phyloP scores from a whole-genome alignment of 2,329 filamentous ascomycete genomes.

The Penicillium sp. region DNA sequence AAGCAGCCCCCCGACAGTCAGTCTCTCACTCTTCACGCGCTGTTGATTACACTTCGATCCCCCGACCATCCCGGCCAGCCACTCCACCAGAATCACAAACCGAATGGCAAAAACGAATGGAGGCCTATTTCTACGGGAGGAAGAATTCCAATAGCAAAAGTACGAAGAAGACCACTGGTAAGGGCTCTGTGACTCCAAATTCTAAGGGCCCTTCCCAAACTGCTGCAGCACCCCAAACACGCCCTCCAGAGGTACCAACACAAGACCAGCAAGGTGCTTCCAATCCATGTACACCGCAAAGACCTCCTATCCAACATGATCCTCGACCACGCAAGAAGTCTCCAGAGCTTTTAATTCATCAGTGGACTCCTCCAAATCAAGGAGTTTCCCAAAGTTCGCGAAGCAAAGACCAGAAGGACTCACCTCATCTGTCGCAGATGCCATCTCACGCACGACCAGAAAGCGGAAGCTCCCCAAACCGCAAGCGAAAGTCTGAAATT shows the following conservation, averaged over 20 bases:
- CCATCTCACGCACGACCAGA: not conserved
- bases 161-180: no score
- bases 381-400: not conserved
- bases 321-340: conserved; percentile 3
- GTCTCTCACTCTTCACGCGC: no score
- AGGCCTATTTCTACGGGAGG: not conserved
- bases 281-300: not conserved
- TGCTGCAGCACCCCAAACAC: no score
- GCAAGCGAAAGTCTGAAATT: conserved; percentile 8
- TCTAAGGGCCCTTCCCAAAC: no score
- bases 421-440: not conserved
- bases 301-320: not conserved
- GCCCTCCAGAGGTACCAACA: no score
- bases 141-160: not conserved
- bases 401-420: not conserved
- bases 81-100: no score
- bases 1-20: not conserved
- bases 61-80: no score
- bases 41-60: no score
- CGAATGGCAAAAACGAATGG: no score
- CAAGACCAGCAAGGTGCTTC: no score
- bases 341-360: conserved; percentile 10
- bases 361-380: conserved; percentile 9
- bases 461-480: conserved; percentile 1
- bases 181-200: no score